phyloP scores from a whole-genome alignment of 257 asterid species.

The Fraxinus cuspidata region DNA sequence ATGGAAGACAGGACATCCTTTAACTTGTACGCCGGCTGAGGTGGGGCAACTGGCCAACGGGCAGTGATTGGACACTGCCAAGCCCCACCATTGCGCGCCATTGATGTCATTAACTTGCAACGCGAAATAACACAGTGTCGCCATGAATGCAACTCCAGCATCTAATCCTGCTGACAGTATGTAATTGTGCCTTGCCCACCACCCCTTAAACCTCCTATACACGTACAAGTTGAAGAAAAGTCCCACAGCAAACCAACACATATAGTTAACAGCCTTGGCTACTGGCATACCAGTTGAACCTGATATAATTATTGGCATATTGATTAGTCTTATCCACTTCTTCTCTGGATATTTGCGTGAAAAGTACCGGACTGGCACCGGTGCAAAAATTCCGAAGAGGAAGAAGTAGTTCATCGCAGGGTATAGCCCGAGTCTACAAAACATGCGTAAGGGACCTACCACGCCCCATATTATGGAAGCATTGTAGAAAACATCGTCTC shows the following conservation, averaged over 20 bases:
- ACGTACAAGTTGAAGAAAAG: conserved; percentile 50
- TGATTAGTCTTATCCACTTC: conserved; percentile 56
- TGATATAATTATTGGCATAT: conserved; percentile 56
- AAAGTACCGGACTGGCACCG: conserved; percentile 58
- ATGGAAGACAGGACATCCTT: conserved; percentile 55
- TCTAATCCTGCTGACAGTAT: conserved; percentile 62
- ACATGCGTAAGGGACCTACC: conserved; percentile 73
- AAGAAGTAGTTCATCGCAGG: conserved; percentile 62
- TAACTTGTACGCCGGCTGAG: conserved; percentile 45
- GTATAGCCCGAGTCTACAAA: conserved; percentile 68
- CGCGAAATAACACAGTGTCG: conserved; percentile 49
- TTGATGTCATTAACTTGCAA: conserved; percentile 42
- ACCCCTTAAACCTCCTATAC: conserved; percentile 51
- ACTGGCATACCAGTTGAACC: conserved; percentile 57
- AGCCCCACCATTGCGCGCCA: conserved; percentile 79
- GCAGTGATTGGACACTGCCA: conserved; percentile 61
- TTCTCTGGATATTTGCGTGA: conserved; percentile 53
- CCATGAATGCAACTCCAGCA: conserved; percentile 87
- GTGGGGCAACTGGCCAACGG: conserved; percentile 68
- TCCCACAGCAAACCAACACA: conserved; percentile 64
- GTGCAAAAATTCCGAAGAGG: conserved; percentile 59
- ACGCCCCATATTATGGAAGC: conserved; percentile 88
- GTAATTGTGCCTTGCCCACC: conserved; percentile 88
- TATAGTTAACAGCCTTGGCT: conserved; percentile 54
- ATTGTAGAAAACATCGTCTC: conserved; percentile 71